These are phyloP conservation scores for Aspergillus hiratsukae DNA, from an alignment of 2,329 filamentous ascomycete genomes.

Conservation along the genomic window DNA sequence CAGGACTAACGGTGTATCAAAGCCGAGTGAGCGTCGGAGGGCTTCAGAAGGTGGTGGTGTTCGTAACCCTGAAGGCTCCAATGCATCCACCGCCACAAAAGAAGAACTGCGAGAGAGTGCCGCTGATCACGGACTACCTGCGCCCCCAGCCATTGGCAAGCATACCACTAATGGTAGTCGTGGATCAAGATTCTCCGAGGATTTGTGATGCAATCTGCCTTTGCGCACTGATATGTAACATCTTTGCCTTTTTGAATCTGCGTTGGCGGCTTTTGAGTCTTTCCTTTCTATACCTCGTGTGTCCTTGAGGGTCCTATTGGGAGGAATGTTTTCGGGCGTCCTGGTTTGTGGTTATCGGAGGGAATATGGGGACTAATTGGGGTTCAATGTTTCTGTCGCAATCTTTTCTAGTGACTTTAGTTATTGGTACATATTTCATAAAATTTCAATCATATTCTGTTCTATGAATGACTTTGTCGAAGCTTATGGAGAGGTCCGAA, in stretches of 20 bases:
- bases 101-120: constrained; percentile 27
- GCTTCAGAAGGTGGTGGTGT: constrained; percentile 8
- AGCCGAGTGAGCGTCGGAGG: not conserved
- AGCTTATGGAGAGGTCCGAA: no score
- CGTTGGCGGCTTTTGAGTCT: not conserved
- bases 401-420: not conserved
- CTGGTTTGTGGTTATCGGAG: not conserved
- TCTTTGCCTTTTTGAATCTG: constrained; percentile 3
- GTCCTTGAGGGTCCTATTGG: not conserved
- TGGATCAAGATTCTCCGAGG: constrained; percentile 36
- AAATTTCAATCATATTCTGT: not conserved
- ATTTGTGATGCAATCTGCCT: constrained; percentile 21
- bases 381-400: not conserved
- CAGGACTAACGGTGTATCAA: constrained; percentile 15
- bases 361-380: not conserved
- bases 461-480: not conserved
- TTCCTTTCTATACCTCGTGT: not conserved
- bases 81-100: constrained; percentile 14
- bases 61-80: constrained; percentile 1
- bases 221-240: constrained; percentile 6
- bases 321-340: not conserved
- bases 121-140: constrained; percentile 26
- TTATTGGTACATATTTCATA: not conserved
- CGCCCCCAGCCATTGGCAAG: constrained; percentile 25
- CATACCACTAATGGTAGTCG: constrained; percentile 22